Conservation (phyloP, 2,329 filamentous ascomycete genomes). For the Stemphylium lycopersici region DNA sequence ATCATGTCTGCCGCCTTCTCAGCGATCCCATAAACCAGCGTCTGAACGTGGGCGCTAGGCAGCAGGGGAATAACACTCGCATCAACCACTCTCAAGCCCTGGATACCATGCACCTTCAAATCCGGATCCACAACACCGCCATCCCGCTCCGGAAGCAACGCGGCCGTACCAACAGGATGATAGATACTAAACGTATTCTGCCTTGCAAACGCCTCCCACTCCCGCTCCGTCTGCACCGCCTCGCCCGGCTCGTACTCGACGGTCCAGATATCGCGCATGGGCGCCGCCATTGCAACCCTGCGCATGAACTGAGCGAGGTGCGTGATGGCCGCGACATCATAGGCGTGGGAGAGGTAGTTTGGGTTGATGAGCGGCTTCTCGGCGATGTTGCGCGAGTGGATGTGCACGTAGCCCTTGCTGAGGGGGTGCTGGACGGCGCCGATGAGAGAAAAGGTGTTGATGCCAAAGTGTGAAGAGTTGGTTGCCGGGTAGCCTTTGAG, state of each 20-base stretch:
- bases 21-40: conserved; percentile 38
- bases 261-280: conserved; percentile 37
- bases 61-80: conserved; percentile 37
- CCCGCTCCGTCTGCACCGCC: conserved; percentile 33
- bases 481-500: conserved; percentile 41
- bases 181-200: conserved; percentile 34
- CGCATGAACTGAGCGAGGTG: conserved; percentile 37
- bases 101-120: conserved; percentile 30
- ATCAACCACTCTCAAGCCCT: conserved; percentile 36
- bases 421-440: conserved; percentile 46
- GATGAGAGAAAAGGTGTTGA: conserved; percentile 44
- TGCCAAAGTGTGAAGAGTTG: conserved; percentile 35
- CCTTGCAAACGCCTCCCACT: conserved; percentile 29
- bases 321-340: conserved; percentile 32
- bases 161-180: conserved; percentile 47
- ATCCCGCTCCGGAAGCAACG: conserved; percentile 30
- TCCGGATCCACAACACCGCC: conserved; percentile 33
- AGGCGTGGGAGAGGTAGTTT: conserved; percentile 36
- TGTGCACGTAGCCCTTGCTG: conserved; percentile 36
- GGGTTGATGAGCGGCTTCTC: conserved; percentile 37
- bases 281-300: conserved; percentile 25
- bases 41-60: conserved; percentile 35
- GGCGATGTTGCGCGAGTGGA: conserved; percentile 28
- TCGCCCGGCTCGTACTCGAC: conserved; percentile 41
- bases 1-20: conserved; percentile 35